Base-by-base conservation (phyloP, 345 rosid genomes). In the Abelmoschus esculentus region DNA sequence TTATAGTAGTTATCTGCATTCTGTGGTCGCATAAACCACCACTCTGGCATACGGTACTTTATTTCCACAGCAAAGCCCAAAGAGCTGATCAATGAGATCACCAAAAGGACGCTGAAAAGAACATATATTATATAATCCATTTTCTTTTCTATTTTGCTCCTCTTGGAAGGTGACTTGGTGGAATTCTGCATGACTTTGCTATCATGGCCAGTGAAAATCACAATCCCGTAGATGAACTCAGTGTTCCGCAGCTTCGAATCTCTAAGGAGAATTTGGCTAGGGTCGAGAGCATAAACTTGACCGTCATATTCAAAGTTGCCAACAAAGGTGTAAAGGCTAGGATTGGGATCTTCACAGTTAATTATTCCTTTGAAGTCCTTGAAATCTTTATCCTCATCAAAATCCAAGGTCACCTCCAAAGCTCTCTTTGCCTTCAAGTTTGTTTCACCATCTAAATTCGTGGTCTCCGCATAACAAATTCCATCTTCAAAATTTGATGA, bases 371-470 rank as follows among this genome's bases (percentile, higher is more conserved):
- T 62, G 70, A 91, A 91, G 55, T 81, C 78, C 75, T 77, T 81
- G 79, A 95, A 95, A 72, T 73, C 61, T n/a, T 81, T 88, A 42
- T 91, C 92, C 5, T 87, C 90, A 53, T 87, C 91, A 67, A 88
- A 42, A 32, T 86, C 62, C 73, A 83, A 67, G 26, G 97, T 87
- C 29, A 73, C 89, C 78, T 91, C 97, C 81, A 88, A 73, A 46
- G 92, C 80, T 66, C 91, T 86, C 74, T 91, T 95, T 40, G 89
- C 86, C 85, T 95, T 95, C 80, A 95, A 80, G 79, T 95, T 95
- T 9, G 99, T 95, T 74, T 95, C 99, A 26, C 99, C 99, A 61
- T 95, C 99, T 52, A 95, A 82, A 76, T 91, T 95, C 99, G 91
- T 93, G 26, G 99, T 93, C 88, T 91, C 99, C 56, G 91, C 99